These are phyloP conservation scores for Asterella californica DNA, from an alignment of 225 moss, liverwort and hornwort species.

Conservation along the genomic window DNA sequence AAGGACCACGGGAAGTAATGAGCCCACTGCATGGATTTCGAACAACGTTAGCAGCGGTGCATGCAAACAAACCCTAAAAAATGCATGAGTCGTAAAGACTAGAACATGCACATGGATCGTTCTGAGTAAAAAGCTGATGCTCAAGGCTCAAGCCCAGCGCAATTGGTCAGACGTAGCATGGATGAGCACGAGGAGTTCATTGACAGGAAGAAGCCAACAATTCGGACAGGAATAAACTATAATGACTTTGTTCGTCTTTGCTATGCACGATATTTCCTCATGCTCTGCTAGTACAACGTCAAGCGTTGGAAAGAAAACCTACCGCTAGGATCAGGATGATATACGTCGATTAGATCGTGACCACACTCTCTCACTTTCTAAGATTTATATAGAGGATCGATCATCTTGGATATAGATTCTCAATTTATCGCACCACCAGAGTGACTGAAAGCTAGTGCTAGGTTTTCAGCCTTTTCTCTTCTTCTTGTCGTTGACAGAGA, in stretches of 20 bases:
- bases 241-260: neutral
- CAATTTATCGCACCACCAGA: no score
- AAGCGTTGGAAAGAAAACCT: no score
- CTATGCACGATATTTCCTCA: neutral
- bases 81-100: neutral
- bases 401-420: no score
- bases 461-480: no score
- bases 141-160: neutral
- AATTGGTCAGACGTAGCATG: neutral
- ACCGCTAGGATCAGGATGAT: no score
- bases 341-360: no score
- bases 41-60: neutral
- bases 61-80: neutral
- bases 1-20: neutral
- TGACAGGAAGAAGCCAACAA: no score
- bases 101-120: neutral
- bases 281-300: neutral
- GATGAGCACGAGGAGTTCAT: neutral
- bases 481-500: no score
- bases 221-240: neutral
- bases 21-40: neutral
- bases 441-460: no score
- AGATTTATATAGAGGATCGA: no score
- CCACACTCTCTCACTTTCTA: no score
- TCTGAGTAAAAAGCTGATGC: neutral